Conservation (phyloP, 768 basidiomycete genomes). For the Gloeophyllum trabeum region DNA sequence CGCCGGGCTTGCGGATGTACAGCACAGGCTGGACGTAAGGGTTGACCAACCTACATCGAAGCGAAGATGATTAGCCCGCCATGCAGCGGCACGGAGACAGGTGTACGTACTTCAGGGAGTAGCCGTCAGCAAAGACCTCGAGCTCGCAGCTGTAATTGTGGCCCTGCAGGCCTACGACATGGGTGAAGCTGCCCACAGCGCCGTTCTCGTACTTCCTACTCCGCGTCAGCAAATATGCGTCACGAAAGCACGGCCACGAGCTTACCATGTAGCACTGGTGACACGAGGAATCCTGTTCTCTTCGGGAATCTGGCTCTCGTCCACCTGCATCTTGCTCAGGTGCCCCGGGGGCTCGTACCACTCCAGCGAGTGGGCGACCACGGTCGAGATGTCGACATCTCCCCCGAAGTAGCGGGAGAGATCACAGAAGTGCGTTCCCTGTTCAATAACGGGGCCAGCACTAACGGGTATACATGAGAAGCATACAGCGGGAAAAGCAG, state of each 20-base stretch:
- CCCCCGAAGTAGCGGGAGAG: conserved; percentile 96
- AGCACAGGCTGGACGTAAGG: conserved; percentile 90
- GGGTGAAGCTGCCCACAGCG: conserved; percentile 86
- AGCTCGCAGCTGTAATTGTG: conserved; percentile 90
- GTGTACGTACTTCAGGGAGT: conserved; percentile 57
- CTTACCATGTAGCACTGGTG: conserved; percentile 82
- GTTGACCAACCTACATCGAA: conserved; percentile 58
- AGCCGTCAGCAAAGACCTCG: conserved; percentile 91
- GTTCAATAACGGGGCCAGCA: conserved; percentile 77
- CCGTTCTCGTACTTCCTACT: conserved; percentile 89
- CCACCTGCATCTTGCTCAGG: conserved; percentile 69
- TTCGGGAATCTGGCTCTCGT: conserved; percentile 75
- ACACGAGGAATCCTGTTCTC: conserved; percentile 92
- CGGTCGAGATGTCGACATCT: conserved; percentile 76
- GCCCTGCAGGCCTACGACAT: conserved; percentile 87
- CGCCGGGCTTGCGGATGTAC: conserved; percentile 75
- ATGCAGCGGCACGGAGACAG: conserved; percentile 4
- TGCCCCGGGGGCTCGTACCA: conserved; percentile 85
- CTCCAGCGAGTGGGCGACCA: conserved; percentile 81
- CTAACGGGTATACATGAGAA: conserved; percentile 20
- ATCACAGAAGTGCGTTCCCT: conserved; percentile 96
- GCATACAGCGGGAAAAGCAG: conserved; percentile 1
- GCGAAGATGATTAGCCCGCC: background rate
- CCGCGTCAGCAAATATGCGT: background rate
- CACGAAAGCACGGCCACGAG: background rate